Percentiles rank a stretch among this genome's conserved stretches.
These are phyloP conservation scores for Russula virescens DNA, from an alignment of 768 basidiomycete species.

Conservation along the genomic window DNA sequence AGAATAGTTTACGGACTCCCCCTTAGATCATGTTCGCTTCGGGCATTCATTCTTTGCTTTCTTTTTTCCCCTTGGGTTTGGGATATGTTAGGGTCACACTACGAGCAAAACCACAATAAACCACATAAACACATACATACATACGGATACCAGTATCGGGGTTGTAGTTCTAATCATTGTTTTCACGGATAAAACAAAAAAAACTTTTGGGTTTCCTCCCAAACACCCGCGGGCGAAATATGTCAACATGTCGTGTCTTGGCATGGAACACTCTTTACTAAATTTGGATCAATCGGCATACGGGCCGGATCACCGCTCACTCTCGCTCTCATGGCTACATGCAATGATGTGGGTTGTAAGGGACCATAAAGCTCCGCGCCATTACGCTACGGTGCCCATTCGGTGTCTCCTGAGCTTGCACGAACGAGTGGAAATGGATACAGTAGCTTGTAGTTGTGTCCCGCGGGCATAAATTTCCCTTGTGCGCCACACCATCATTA, in stretches of 20 bases:
- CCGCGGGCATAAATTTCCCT: no score
- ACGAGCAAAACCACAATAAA: constrained; percentile 1
- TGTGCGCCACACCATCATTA: not conserved
- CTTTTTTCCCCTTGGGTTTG: constrained; percentile 13
- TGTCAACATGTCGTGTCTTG: not conserved
- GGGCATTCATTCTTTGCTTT: not conserved
- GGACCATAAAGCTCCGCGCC: no score
- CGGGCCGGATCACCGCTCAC: not conserved
- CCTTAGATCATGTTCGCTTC: constrained; percentile 15
- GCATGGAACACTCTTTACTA: not conserved
- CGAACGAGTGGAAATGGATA: no score
- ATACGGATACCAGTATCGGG: constrained; percentile 14
- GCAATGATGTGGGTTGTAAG: not conserved
- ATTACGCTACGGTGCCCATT: no score
- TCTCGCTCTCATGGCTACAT: no score
- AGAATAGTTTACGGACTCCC: constrained; percentile 8
- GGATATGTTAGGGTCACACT: constrained; percentile 18
- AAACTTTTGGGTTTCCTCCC: not conserved
- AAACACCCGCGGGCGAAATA: not conserved
- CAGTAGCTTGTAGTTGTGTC: no score
- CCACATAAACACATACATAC: constrained; percentile 19
- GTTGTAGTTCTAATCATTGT: constrained; percentile 18
- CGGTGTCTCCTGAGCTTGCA: no score
- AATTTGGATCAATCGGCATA: not conserved
- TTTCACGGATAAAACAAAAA: not conserved